phyloP scores from a whole-genome alignment of 2,329 filamentous ascomycete genomes.

The Fonsecaea pedrosoi region DNA sequence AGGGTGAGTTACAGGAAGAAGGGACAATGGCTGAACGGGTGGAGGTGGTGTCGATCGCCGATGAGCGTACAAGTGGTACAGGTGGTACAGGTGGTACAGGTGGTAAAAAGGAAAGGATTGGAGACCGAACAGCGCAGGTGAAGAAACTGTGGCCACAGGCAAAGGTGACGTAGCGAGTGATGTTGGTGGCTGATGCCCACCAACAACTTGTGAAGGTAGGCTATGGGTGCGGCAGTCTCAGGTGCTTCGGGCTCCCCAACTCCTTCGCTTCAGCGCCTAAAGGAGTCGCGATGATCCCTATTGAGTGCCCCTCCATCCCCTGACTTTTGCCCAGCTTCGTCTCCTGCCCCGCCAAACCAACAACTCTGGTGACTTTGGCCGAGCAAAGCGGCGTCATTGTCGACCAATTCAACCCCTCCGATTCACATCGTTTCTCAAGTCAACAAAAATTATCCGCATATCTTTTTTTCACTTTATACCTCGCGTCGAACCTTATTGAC shows the following conservation, averaged over 20 bases:
- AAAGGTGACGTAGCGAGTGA: not conserved
- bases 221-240: not conserved
- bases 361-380: not conserved
- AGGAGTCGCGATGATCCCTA: not conserved
- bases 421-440: not conserved
- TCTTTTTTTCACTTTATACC: not conserved
- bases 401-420: slow-evolving; percentile 8
- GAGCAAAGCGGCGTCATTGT: not conserved
- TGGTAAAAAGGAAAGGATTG: not conserved
- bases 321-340: not conserved
- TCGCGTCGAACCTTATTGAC: not conserved
- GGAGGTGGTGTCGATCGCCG: not conserved
- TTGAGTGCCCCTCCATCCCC: not conserved
- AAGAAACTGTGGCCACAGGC: not conserved
- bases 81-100: not conserved
- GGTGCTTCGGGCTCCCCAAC: not conserved
- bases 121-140: not conserved
- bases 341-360: not conserved
- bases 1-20: not conserved
- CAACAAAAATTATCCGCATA: slow-evolving; percentile 10
- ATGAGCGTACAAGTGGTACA: not conserved
- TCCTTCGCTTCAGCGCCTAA: too few species aligned
- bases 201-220: not conserved
- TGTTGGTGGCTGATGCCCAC: not conserved
- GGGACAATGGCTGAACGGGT: not conserved